These are phyloP conservation scores for Pythium dissimile DNA, from an alignment of 352 stramenopile genomes.

Conservation along the genomic window DNA sequence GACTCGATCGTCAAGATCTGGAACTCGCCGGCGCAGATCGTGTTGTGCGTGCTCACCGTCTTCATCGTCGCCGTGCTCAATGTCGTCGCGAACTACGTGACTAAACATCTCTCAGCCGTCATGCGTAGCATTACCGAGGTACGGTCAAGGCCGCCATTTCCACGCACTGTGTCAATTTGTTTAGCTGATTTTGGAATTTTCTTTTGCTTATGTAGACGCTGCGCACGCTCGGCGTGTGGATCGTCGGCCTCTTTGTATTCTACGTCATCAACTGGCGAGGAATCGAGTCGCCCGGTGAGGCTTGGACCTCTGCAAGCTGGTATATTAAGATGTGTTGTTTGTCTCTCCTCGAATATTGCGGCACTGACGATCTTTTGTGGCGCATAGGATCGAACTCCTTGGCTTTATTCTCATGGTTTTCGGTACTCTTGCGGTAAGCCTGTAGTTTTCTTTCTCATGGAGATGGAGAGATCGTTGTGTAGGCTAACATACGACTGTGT, in stretches of 20 bases:
- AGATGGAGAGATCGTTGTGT: neutral
- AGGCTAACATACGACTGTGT: too few relatives aligned
- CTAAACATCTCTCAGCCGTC: slow-evolving; percentile 75
- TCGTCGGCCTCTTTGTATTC: slow-evolving; percentile 64
- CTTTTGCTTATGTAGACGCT: slow-evolving; percentile 38
- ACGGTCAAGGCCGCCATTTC: slow-evolving; percentile 36
- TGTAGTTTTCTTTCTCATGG: neutral
- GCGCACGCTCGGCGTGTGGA: slow-evolving; percentile 72
- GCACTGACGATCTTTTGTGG: neutral
- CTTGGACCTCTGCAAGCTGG: slow-evolving; percentile 69
- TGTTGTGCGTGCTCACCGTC: slow-evolving; percentile 52
- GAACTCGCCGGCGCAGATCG: slow-evolving; percentile 54
- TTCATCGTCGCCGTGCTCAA: slow-evolving; percentile 68
- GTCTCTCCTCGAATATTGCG: neutral
- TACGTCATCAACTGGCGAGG: slow-evolving; percentile 67
- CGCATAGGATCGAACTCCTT: slow-evolving; percentile 51
- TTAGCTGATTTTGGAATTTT: neutral
- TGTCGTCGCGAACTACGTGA: slow-evolving; percentile 73
- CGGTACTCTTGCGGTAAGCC: slow-evolving; percentile 61
- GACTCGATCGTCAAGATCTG: slow-evolving; percentile 71
- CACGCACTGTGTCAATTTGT: neutral
- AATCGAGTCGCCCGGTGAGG: slow-evolving; percentile 47
- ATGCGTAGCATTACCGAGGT: slow-evolving; percentile 81
- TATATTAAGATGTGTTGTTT: slow-evolving; percentile 12
- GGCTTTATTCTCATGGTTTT: slow-evolving; percentile 75